A percentile compares a stretch with the other conserved stretches of the same genome.
phyloP scores from a whole-genome alignment of 2,329 filamentous ascomycete species.

The Sphaerulina vaccinii region DNA sequence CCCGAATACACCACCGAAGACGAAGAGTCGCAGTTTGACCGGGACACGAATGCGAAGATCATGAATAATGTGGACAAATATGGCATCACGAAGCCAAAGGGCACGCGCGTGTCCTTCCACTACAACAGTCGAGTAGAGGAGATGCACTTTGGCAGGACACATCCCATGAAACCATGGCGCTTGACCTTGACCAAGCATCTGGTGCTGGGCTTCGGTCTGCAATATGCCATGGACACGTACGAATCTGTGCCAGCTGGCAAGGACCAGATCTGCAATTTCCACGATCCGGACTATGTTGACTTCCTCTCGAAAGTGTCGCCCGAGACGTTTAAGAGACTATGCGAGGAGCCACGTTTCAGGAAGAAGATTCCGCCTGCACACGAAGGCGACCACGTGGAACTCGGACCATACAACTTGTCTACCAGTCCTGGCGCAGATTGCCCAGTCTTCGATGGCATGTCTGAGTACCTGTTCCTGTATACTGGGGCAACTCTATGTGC shows the following conservation, averaged over 20 bases:
- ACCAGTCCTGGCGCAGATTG: slow-evolving; percentile 72
- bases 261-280: slow-evolving; percentile 84
- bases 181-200: slow-evolving; percentile 92
- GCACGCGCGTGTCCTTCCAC: slow-evolving; percentile 91
- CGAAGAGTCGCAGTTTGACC: slow-evolving; percentile 34
- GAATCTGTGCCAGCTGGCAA: slow-evolving; percentile 78
- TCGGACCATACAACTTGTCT: slow-evolving; percentile 70
- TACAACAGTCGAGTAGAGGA: slow-evolving; percentile 92
- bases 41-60: slow-evolving; percentile 52
- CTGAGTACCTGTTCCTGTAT: slow-evolving; percentile 92
- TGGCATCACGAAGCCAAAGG: slow-evolving; percentile 75
- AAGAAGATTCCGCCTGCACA: slow-evolving; percentile 42
- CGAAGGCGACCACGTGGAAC: slow-evolving; percentile 44
- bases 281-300: slow-evolving; percentile 84
- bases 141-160: slow-evolving; percentile 93
- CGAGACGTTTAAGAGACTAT: slow-evolving; percentile 51
- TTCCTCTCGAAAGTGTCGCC: slow-evolving; percentile 60
- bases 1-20: slow-evolving; percentile 53
- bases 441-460: slow-evolving; percentile 92
- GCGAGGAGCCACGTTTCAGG: slow-evolving; percentile 48
- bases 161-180: slow-evolving; percentile 99
- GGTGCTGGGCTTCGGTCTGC: slow-evolving; percentile 91
- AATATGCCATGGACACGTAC: slow-evolving; percentile 95
- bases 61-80: slow-evolving; percentile 56
- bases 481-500: slow-evolving; percentile 88